A percentile compares a stretch with the other conserved stretches of the same genome.
Evolutionary conservation across 805 yeast species (phyloP).

Genomic region (Tetrapisispora nanseiensis): DNA sequence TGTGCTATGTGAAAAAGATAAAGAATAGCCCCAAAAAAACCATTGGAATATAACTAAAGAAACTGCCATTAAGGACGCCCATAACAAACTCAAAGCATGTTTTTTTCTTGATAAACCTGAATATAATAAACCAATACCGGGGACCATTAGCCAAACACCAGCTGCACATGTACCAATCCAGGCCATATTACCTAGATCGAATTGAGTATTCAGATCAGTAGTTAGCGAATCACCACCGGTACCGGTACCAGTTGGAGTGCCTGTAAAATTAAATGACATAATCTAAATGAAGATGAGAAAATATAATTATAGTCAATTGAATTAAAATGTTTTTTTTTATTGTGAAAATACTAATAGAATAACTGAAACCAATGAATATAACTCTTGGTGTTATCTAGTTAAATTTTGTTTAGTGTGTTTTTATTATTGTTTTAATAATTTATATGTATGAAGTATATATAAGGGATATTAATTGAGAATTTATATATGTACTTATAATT

Average conservation of each 20-base stretch:
- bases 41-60: constrained; percentile 84
- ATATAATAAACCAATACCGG: constrained; percentile 89
- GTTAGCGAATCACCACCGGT: constrained; percentile 77
- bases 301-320: background rate
- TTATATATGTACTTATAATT: too few species aligned
- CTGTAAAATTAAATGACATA: constrained; percentile 28
- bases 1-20: constrained; percentile 66
- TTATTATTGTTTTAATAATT: too few species aligned
- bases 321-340: background rate
- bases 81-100: constrained; percentile 86
- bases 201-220: constrained; percentile 60
- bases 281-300: background rate
- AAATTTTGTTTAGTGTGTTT: too few species aligned
- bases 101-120: constrained; percentile 91
- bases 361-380: too few species aligned
- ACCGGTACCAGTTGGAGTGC: constrained; percentile 46
- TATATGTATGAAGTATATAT: too few species aligned
- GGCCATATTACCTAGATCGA: constrained; percentile 67
- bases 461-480: too few species aligned
- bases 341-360: too few species aligned
- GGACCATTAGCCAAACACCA: constrained; percentile 91
- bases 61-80: constrained; percentile 89
- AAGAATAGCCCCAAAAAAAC: constrained; percentile 97
- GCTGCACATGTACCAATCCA: constrained; percentile 75
- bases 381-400: too few species aligned